Evolutionary conservation across 176 grass and related monocot species (phyloP).

Genomic region (Ensete ventricosum): DNA sequence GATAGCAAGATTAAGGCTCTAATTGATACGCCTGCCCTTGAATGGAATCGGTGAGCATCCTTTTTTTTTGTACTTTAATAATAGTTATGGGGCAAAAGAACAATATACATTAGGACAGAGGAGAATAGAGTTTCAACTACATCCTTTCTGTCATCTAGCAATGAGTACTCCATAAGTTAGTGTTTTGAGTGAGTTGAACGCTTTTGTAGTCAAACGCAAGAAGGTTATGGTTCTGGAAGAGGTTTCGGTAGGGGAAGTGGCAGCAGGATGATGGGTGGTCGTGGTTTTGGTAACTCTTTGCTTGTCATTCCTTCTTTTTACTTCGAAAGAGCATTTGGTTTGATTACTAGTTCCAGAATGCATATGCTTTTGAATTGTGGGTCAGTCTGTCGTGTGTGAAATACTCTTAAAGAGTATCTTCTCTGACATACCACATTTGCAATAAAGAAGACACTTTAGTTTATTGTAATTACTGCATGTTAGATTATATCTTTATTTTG

Average conservation of each 20-base stretch:
- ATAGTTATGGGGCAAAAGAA: slow-evolving; percentile 20
- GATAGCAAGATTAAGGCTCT: slow-evolving; percentile 94
- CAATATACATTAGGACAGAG: too few relatives aligned
- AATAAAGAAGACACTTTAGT: slow-evolving; percentile 9
- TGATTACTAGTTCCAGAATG: too few relatives aligned
- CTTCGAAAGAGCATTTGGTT: too few relatives aligned
- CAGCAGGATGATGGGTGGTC: slow-evolving; percentile 66
- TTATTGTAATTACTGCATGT: slow-evolving; percentile 1
- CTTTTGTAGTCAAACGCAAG: slow-evolving; percentile 61
- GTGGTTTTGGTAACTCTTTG: slow-evolving; percentile 76
- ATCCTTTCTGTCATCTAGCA: background rate
- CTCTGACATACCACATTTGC: slow-evolving; percentile 35
- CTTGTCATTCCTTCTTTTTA: slow-evolving; percentile 10
- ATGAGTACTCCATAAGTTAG: background rate
- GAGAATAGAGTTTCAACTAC: background rate
- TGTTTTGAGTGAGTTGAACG: slow-evolving; percentile 4
- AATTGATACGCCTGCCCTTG: slow-evolving; percentile 68
- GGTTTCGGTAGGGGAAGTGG: slow-evolving; percentile 76
- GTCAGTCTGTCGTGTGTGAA: slow-evolving; percentile 35
- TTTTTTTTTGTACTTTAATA: slow-evolving; percentile 41
- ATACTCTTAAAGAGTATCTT: slow-evolving; percentile 45
- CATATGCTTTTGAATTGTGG: slow-evolving; percentile 41
- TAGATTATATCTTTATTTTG: background rate
- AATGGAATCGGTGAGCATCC: slow-evolving; percentile 57
- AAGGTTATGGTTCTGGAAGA: slow-evolving; percentile 37